Evolutionary conservation across 257 asterid species (phyloP), one percentile per base, ranked within the genome.

Genomic region (Lantana camara): DNA sequence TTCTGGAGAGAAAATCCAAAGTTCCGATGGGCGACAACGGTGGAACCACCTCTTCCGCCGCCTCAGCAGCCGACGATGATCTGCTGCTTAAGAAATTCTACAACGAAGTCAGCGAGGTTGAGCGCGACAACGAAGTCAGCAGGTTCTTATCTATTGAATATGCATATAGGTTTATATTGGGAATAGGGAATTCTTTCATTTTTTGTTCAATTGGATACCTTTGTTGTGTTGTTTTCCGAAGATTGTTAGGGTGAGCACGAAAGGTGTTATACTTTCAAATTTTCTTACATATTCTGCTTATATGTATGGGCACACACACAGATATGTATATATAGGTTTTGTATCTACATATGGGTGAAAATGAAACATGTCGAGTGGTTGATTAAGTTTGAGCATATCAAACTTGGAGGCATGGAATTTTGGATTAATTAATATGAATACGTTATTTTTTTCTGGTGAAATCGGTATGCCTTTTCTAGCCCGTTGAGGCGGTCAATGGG

Each of bases 51-150:
- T 75, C 79, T 54, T 55, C 80, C 59, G 64, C 76, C 70, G 27
- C 60, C 60, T 32, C 41, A 48, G 16, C 74, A 63, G 79, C 79
- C 57, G 74, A 67, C 44, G 95, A 85, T 1, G 98, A 90, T 81
- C 85, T 80, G 47, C 76, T 89, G n/a, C 84, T 93, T 50, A 94
- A 88, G 81, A 74, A 84, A 77, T 94, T 94, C 85, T 86, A 82
- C 71, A 87, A 96, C 9, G 99, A 94, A 77, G 96, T 94, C 70
- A 76, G 97, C 83, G 99, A 90, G 80, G 97, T 94, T 67, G 99
- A 94, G 82, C 95, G 99, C 58, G 95, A 90, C 41, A 94, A 90
- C 67, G 96, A 94, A 88, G 99, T 94, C 70, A 60, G 15, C 75
- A 90, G 99, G 99, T 94, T 40, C 40, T 3, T 4, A 35, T 23